A percentile compares a stretch with the other conserved stretches of the same genome.
phyloP scores from a whole-genome alignment of 1,284 basidiomycete genomes.

The Grifola frondosa region DNA sequence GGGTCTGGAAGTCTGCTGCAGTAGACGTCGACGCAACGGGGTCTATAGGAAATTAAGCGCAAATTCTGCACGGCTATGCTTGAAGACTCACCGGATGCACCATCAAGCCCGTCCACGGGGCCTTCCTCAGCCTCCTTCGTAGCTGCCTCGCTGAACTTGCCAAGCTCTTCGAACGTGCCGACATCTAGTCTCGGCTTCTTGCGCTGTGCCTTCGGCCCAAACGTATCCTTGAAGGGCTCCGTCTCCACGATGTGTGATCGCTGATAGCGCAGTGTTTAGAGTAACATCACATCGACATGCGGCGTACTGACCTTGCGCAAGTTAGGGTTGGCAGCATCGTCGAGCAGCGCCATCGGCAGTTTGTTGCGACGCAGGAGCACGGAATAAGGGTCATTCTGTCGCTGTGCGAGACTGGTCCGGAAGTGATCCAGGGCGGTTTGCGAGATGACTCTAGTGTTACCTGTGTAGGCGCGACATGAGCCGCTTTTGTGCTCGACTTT shows the following conservation, averaged over 20 bases:
- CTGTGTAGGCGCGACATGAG: too few relatives aligned
- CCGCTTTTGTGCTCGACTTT: too few relatives aligned
- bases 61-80: neutral
- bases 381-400: constrained; percentile 91
- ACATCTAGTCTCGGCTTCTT: constrained; percentile 85
- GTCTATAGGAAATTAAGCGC: constrained; percentile 32
- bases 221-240: constrained; percentile 89
- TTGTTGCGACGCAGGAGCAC: constrained; percentile 91
- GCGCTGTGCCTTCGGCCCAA: constrained; percentile 91
- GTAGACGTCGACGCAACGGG: constrained; percentile 35
- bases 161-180: constrained; percentile 85
- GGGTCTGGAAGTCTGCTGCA: constrained; percentile 50
- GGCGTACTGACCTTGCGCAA: constrained; percentile 63
- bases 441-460: constrained; percentile 98
- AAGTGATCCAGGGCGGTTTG: constrained; percentile 95
- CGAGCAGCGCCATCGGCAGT: constrained; percentile 90
- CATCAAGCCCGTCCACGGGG: constrained; percentile 39
- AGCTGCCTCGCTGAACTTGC: constrained; percentile 59
- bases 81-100: constrained; percentile 41
- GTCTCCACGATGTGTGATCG: constrained; percentile 90
- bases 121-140: constrained; percentile 41
- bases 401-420: constrained; percentile 78
- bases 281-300: too few relatives aligned
- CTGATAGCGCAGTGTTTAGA: constrained; percentile 38
- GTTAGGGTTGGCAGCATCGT: constrained; percentile 81